Conservation (phyloP, 495 filamentous ascomycete genomes). For the Penicillium mononematosum region DNA sequence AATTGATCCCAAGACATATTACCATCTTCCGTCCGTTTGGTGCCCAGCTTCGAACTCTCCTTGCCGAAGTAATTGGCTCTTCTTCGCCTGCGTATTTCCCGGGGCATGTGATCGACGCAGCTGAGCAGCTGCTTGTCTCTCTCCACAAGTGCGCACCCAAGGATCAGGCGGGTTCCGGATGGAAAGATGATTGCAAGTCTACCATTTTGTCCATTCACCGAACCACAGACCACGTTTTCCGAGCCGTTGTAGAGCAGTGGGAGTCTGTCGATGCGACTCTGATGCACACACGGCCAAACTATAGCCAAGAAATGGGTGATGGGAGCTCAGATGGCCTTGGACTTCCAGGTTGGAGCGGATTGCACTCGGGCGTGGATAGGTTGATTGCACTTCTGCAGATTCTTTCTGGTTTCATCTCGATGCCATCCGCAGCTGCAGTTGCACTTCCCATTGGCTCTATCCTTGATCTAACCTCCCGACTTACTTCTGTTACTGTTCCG, state of each 20-base stretch:
- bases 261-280: constrained; percentile 51
- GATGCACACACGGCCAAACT: constrained; percentile 27
- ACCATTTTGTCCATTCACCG: constrained; percentile 60
- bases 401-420: constrained; percentile 55
- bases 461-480: constrained; percentile 61
- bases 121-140: constrained; percentile 61
- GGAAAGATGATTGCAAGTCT: constrained; percentile 60
- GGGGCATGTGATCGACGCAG: constrained; percentile 46
- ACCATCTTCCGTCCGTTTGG: constrained; percentile 75
- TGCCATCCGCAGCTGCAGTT: constrained; percentile 58
- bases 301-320: constrained; percentile 41
- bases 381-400: constrained; percentile 58
- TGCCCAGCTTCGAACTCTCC: constrained; percentile 59
- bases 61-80: constrained; percentile 48
- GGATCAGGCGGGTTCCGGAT: constrained; percentile 68
- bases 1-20: constrained; percentile 71
- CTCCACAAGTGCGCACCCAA: constrained; percentile 76
- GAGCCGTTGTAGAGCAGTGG: constrained; percentile 76
- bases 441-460: constrained; percentile 62
- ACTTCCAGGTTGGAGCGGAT: constrained; percentile 66
- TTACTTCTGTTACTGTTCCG: constrained; percentile 66
- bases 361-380: constrained; percentile 68
- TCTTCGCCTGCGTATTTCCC: constrained; percentile 40
- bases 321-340: constrained; percentile 45
- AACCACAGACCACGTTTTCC: constrained; percentile 72